Base-by-base conservation (phyloP, 768 basidiomycete species). In the Dacryopinax primogenitus region DNA sequence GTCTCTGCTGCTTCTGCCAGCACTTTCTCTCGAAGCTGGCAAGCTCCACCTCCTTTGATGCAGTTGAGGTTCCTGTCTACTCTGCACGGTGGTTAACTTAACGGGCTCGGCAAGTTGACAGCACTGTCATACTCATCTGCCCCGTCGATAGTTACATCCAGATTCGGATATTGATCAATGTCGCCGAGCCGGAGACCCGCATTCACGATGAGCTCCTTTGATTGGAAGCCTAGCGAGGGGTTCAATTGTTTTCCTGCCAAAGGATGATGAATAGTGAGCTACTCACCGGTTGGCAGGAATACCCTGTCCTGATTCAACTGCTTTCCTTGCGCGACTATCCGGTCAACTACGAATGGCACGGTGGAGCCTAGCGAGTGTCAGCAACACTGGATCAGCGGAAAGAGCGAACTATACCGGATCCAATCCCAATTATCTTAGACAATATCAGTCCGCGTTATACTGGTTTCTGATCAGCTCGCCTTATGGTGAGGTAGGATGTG, bases 91-190 rank as follows among this genome's bases (percentile, higher is more conserved):
- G n/a, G n/a, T 11, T 39, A 1, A 9, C 11, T 15, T 28, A 41
- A 47, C 34, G 13, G 15, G 51, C 33, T 28, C 18, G n/a, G 26
- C 23, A 32, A 61, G 37, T 26, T 21, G 9, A 36, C 37, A 28
- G 35, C 63, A 0, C 45, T 58, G 39, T 58, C 90, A 69, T 69
- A 94, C 91, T 97, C 95, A 68, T 98, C 95, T 1, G 95, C 95
- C 45, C 95, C 95, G 72, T 99, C 96, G 44, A 99, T 84, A 0
- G 94, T 97, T n/a, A 98, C 90, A 71, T 99, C 96, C 64, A 98
- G 87, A 1, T 80, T 78, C 2, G 88, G 86, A 75, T 88, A 93
- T 73, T 92, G 86, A 72, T 92, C 88, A 15, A 93, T 85, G 71
- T 96, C 94, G 34, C 92, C 94, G 3, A 96, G 82, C 33, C 75